phyloP scores from a whole-genome alignment of 768 basidiomycete genomes.

The Calocybe cyanea region DNA sequence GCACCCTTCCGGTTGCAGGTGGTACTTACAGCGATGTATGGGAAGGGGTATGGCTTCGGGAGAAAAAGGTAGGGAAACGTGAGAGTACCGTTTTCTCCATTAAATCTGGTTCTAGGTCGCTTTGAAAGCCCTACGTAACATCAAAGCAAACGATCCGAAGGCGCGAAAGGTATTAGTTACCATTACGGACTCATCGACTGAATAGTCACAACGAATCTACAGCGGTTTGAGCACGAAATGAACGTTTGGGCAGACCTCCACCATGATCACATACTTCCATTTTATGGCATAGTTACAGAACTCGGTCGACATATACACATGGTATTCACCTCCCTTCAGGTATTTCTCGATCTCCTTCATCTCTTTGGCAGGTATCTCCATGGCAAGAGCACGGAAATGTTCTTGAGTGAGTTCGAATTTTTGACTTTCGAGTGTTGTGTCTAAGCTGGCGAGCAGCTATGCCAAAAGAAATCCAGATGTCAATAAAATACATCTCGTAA shows the following conservation, averaged over 20 bases:
- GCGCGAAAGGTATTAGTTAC: conserved; percentile 35
- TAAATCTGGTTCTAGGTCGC: conserved; percentile 42
- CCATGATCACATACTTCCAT: conserved; percentile 48
- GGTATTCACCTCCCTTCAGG: conserved; percentile 22
- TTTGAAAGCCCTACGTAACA: conserved; percentile 47
- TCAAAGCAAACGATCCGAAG: conserved; percentile 39
- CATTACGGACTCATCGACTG: neutral
- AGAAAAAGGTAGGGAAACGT: conserved; percentile 38
- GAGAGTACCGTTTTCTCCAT: neutral
- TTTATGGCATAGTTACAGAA: conserved; percentile 55
- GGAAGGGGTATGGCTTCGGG: conserved; percentile 51
- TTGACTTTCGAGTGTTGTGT: neutral
- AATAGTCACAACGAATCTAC: neutral
- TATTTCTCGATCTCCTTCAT: neutral
- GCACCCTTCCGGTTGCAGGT: conserved; percentile 41
- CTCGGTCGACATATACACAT: conserved; percentile 48
- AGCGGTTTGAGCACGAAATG: conserved; percentile 60
- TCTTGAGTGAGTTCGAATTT: conserved; percentile 34
- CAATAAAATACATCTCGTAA: conserved; percentile 42
- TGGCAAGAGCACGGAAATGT: conserved; percentile 62
- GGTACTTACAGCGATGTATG: conserved; percentile 55
- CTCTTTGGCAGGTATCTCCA: conserved; percentile 45
- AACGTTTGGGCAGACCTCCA: conserved; percentile 48
- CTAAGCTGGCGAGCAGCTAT: conserved; percentile 31
- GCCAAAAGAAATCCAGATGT: conserved; percentile 29